These are phyloP conservation scores for Mortierella polycephala DNA, from an alignment of 371 early-diverging fungal species.

Conservation along the genomic window DNA sequence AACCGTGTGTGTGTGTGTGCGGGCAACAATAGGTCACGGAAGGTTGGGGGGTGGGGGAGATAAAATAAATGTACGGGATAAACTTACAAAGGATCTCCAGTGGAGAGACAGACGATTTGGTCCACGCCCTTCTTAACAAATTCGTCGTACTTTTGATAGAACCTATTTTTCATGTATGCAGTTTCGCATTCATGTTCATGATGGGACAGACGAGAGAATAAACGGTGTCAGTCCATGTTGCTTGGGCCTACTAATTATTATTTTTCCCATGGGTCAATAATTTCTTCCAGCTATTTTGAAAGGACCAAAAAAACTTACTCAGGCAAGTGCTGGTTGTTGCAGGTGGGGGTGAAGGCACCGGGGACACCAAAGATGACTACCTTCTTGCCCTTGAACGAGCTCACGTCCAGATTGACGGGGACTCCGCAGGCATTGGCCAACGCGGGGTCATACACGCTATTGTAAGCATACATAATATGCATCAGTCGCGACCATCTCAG, in stretches of 20 bases:
- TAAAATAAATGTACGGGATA: not conserved
- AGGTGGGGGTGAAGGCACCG: slow-evolving; percentile 77
- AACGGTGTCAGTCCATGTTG: not conserved
- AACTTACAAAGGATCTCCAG: slow-evolving; percentile 66
- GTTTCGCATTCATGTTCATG: not conserved
- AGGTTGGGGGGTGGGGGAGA: not conserved
- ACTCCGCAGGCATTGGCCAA: slow-evolving; percentile 50
- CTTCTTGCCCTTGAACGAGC: slow-evolving; percentile 76
- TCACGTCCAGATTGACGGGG: slow-evolving; percentile 46
- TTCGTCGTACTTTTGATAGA: slow-evolving; percentile 60
- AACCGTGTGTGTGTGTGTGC: no score
- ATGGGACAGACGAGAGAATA: no score
- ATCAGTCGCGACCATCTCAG: not conserved
- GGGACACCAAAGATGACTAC: slow-evolving; percentile 83
- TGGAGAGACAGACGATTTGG: slow-evolving; percentile 68
- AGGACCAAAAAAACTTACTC: slow-evolving; percentile 34
- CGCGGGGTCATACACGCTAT: slow-evolving; percentile 40
- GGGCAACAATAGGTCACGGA: not conserved
- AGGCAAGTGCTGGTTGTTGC: slow-evolving; percentile 80
- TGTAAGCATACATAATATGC: no score
- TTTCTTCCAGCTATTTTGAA: no score
- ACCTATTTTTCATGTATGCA: slow-evolving; percentile 17
- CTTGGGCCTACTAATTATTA: not conserved
- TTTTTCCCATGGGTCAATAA: slow-evolving; percentile 15
- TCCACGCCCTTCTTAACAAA: slow-evolving; percentile 77